Conservation (phyloP, 768 basidiomycete species). For the Udeniomyces megalosporus region DNA sequence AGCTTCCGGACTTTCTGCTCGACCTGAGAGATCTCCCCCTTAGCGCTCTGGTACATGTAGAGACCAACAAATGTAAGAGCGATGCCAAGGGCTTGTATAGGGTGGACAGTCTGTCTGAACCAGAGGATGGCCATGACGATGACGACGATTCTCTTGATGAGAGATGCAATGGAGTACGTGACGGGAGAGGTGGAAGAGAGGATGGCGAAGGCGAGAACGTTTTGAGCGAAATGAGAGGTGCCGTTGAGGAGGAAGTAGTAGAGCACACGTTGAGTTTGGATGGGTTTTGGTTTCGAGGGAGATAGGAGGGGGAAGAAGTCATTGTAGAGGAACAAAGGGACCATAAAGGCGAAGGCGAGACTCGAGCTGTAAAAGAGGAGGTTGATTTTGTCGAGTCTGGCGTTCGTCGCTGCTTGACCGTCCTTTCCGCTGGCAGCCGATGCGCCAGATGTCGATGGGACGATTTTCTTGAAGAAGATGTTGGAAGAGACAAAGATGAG, state of each 20-base stretch:
- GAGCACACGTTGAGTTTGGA: constrained; percentile 31
- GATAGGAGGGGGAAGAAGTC: constrained; percentile 59
- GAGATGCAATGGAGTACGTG: constrained; percentile 94
- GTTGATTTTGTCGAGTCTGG: constrained; percentile 93
- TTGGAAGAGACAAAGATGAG: constrained; percentile 94
- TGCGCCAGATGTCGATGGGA: constrained; percentile 45
- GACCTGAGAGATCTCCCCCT: constrained; percentile 77
- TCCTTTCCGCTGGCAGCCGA: constrained; percentile 22
- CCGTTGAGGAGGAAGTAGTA: constrained; percentile 88
- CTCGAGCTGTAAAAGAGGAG: constrained; percentile 83
- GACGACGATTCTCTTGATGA: constrained; percentile 93
- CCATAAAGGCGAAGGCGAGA: constrained; percentile 88
- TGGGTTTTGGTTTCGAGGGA: constrained; percentile 25
- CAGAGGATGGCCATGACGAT: constrained; percentile 95
- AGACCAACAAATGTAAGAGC: constrained; percentile 72
- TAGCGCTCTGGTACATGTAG: constrained; percentile 92
- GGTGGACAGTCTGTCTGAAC: constrained; percentile 42
- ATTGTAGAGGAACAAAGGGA: constrained; percentile 83
- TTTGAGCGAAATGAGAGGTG: constrained; percentile 89
- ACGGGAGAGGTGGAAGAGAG: constrained; percentile 92
- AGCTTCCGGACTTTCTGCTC: constrained; percentile 61
- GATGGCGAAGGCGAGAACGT: constrained; percentile 93
- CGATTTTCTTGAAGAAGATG: constrained; percentile 97
- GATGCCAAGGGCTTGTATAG: constrained; percentile 44
- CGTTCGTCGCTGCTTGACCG: constrained; percentile 14